Conservation (phyloP, 2,329 filamentous ascomycete genomes). For the Madurella fahalii region DNA sequence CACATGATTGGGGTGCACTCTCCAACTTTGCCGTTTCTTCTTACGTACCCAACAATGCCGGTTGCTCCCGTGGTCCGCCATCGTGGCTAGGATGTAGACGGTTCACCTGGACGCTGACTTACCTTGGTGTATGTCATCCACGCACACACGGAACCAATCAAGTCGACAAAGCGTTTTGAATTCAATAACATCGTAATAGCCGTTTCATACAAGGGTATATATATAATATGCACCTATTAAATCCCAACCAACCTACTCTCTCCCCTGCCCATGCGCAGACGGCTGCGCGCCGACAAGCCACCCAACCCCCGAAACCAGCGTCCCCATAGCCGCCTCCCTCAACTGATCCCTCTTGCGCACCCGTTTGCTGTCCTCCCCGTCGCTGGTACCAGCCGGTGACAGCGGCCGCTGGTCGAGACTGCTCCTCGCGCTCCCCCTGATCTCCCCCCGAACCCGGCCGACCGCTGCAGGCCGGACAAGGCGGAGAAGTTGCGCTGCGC, state of each 20-base stretch:
- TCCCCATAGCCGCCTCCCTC: constrained; percentile 62
- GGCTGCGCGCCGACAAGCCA: constrained; percentile 58
- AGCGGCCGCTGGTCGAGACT: constrained; percentile 12
- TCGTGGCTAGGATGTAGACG: too few relatives aligned
- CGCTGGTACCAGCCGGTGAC: constrained; percentile 16
- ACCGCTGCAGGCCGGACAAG: constrained; percentile 48
- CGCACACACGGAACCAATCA: too few relatives aligned
- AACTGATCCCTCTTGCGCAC: constrained; percentile 70
- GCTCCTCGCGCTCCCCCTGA: constrained; percentile 15
- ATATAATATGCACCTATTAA: background rate
- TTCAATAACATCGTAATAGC: too few relatives aligned
- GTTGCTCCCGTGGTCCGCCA: too few relatives aligned
- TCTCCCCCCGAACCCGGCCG: constrained; percentile 33
- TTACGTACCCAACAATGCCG: too few relatives aligned
- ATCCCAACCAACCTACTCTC: constrained; percentile 3
- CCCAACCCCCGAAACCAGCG: constrained; percentile 61
- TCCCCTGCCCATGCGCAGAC: constrained; percentile 1
- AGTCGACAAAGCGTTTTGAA: too few relatives aligned
- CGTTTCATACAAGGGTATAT: background rate
- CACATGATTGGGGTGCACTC: too few relatives aligned
- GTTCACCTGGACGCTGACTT: too few relatives aligned
- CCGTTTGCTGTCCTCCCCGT: constrained; percentile 34
- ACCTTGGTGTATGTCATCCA: too few relatives aligned
- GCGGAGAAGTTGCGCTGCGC: constrained; percentile 57
- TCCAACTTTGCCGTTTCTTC: too few relatives aligned